Evolutionary conservation across 805 yeast genomes (phyloP).

Genomic region (Candida manassasensis): DNA sequence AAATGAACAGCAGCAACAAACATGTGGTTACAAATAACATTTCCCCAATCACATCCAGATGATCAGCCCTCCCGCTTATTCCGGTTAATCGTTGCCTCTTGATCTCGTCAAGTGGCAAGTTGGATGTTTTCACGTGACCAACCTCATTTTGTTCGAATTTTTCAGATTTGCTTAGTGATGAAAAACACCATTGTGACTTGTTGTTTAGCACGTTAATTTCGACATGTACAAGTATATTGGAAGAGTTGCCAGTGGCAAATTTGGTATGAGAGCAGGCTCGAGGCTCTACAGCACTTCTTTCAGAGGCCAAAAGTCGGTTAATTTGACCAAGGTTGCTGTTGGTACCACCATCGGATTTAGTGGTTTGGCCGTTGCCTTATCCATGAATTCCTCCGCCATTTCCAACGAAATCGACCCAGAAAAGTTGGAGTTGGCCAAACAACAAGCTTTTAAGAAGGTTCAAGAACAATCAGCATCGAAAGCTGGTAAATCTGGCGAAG

Average conservation of each 20-base stretch:
- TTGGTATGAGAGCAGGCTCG: not conserved
- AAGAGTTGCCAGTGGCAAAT: not conserved
- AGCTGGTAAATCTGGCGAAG: not conserved
- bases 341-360: conserved; percentile 2
- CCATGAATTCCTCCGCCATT: conserved; percentile 2
- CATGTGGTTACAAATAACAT: too few species aligned
- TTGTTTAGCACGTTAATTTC: not conserved
- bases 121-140: conserved; percentile 1
- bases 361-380: conserved; percentile 1
- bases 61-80: too few species aligned
- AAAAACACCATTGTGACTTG: not conserved
- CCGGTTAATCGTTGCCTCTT: too few species aligned
- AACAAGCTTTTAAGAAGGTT: conserved; percentile 3
- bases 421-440: conserved; percentile 2
- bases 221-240: not conserved
- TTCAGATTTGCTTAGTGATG: conserved; percentile 1
- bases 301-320: not conserved
- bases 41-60: too few species aligned
- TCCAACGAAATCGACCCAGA: conserved; percentile 6
- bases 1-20: too few species aligned
- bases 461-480: conserved; percentile 3
- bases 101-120: too few species aligned
- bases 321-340: conserved; percentile 1
- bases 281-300: conserved; percentile 1
- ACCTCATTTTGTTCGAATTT: too few species aligned